These are phyloP conservation scores for Stephanodiscus minutulus DNA, from an alignment of 108 stramenopile species.

Conservation along the genomic window DNA sequence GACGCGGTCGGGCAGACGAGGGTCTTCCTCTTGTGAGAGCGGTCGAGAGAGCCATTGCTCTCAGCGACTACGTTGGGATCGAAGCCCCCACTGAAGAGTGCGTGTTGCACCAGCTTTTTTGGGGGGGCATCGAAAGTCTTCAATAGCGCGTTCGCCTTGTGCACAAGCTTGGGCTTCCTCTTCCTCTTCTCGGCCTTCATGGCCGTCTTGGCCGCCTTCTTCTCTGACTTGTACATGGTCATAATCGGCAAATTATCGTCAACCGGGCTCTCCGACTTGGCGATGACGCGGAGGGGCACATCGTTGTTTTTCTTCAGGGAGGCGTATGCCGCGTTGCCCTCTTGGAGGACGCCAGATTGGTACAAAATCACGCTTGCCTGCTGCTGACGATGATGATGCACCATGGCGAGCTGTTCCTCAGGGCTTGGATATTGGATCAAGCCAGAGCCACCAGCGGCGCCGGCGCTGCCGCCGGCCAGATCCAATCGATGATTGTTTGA, in stretches of 20 bases:
- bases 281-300: neutral
- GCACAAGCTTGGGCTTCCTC: constrained; percentile 9
- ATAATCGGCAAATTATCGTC: constrained; percentile 10
- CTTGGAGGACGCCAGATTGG: neutral
- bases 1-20: neutral
- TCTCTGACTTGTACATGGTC: constrained; percentile 16
- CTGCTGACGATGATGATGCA: neutral
- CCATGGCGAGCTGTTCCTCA: constrained; percentile 1
- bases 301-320: neutral
- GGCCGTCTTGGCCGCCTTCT: constrained; percentile 1
- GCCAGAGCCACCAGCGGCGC: neutral
- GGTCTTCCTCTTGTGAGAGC: neutral
- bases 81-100: constrained; percentile 3
- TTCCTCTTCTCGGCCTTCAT: constrained; percentile 11
- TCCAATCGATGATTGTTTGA: too few species aligned
- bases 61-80: neutral
- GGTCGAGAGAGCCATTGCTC: neutral
- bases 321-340: neutral
- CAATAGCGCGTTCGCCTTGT: constrained; percentile 5
- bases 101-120: constrained; percentile 7
- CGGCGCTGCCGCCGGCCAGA: neutral
- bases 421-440: neutral
- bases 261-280: neutral
- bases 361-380: neutral
- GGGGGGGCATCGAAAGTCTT: neutral